These are phyloP conservation scores for Penicillium paneum DNA, from an alignment of 2,329 filamentous ascomycete species.

Conservation along the genomic window DNA sequence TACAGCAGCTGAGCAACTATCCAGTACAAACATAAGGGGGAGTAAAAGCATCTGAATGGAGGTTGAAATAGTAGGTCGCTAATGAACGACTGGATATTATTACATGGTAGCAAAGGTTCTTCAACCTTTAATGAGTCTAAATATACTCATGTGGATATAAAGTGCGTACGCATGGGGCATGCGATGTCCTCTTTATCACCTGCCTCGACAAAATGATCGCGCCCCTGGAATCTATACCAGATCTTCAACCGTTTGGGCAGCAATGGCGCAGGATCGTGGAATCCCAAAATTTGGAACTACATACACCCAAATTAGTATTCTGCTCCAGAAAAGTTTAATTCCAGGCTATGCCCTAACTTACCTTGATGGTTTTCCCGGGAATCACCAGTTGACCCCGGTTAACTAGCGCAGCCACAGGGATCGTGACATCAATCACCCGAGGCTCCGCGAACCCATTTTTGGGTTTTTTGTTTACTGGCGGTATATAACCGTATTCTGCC, in stretches of 20 bases:
- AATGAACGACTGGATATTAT: slow-evolving; percentile 10
- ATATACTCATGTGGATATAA: slow-evolving; percentile 18
- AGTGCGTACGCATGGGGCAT: slow-evolving; percentile 41
- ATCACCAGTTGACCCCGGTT: slow-evolving; percentile 42
- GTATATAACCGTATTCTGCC: slow-evolving; percentile 42
- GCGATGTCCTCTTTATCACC: slow-evolving; percentile 36
- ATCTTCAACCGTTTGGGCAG: slow-evolving; percentile 41
- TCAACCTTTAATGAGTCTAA: neutral
- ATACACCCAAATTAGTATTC: slow-evolving; percentile 16
- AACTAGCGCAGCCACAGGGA: slow-evolving; percentile 46
- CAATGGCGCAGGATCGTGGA: slow-evolving; percentile 45
- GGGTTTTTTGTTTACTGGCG: slow-evolving; percentile 25
- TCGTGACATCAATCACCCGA: slow-evolving; percentile 40
- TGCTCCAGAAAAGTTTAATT: neutral
- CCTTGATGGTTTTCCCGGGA: slow-evolving; percentile 35
- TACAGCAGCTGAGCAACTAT: too few species aligned
- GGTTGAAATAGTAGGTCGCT: neutral
- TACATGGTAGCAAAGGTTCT: slow-evolving; percentile 10
- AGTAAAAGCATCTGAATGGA: neutral
- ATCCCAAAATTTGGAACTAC: slow-evolving; percentile 44
- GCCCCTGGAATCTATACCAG: slow-evolving; percentile 42
- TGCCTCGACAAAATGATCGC: slow-evolving; percentile 39
- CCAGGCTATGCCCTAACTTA: slow-evolving; percentile 14
- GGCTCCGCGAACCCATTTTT: slow-evolving; percentile 22
- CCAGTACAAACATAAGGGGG: neutral